Base-by-base conservation (phyloP, 2,329 filamentous ascomycete species). In the Alternaria tenuissima region DNA sequence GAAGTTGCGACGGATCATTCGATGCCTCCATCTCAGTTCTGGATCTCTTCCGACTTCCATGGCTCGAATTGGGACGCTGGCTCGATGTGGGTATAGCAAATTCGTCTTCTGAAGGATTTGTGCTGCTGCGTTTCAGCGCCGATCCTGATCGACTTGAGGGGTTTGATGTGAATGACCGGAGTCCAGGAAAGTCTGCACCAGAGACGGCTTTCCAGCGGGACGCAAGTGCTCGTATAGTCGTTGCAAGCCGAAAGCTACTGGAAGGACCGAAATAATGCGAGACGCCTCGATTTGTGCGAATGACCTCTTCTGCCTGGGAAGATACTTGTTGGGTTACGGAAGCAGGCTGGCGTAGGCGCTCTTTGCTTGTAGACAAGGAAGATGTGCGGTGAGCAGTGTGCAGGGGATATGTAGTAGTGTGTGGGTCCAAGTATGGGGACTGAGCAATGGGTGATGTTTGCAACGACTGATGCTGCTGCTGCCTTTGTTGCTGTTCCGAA, bases 251-350 rank as follows among this genome's bases (percentile, higher is more conserved):
- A 26, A 72, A 74, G 48, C 65, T 72, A 24, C 67, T 69, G 8
- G 69, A 74, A 14, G 71, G 69, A 22, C 72, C 71, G 54, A 74
- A 73, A 56, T 74, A 74, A 48, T 71, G 70, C 8, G 71, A 63
- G 7, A 64, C 64, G 18, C 66, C 67, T 46, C 64, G 58, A n/a
- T 61, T 52, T 8, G 67, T 62, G 26, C 62, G 67, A 36, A 72
- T 55, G 32, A 69, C 51, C 26, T 66, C 67, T 51, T 72, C 68
- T 16, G 43, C 52, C 7, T 59, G 59, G 12, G 49, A 61, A 22
- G 49, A 54, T 6, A 63, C 38, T 43, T 57, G 58, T n/a, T 65
- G 65, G 22, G 57, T 43, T 28, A 67, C 65, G 7, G 57, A 59
- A 38, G 65, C 65, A 20, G 69, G 64, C 28, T 66, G 66, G n/a